These are phyloP conservation scores for Fusarium aywerte DNA, from an alignment of 2,329 filamentous ascomycete species.

Conservation along the genomic window DNA sequence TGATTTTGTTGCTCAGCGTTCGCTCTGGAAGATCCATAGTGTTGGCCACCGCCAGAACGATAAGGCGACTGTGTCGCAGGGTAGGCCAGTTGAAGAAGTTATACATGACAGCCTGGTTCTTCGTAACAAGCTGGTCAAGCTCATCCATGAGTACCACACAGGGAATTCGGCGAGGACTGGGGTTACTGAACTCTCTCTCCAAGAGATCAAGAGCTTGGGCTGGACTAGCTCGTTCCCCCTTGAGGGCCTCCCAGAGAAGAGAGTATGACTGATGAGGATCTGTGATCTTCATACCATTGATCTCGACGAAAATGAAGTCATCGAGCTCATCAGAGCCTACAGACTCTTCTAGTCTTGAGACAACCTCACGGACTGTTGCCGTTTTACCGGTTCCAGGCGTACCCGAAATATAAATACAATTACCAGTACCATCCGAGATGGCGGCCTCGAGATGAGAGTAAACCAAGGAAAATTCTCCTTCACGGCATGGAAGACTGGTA, in stretches of 20 bases:
- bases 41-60: constrained; percentile 96
- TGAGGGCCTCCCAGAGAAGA: constrained; percentile 93
- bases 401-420: constrained; percentile 99
- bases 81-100: constrained; percentile 99
- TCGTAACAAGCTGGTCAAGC: constrained; percentile 95
- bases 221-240: constrained; percentile 91
- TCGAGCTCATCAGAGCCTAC: constrained; percentile 92
- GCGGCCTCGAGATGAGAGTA: constrained; percentile 94
- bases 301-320: constrained; percentile 98
- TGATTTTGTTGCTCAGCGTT: constrained; percentile 98
- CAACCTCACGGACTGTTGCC: constrained; percentile 94
- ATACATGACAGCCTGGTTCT: constrained; percentile 99
- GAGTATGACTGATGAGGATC: constrained; percentile 97
- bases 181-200: constrained; percentile 91
- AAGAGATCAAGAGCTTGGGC: constrained; percentile 90
- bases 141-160: constrained; percentile 99
- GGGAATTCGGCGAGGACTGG: constrained; percentile 88
- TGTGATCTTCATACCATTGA: constrained; percentile 99
- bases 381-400: constrained; percentile 98
- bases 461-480: constrained; percentile 89
- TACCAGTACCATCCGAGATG: constrained; percentile 90
- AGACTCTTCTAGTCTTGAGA: constrained; percentile 86
- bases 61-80: constrained; percentile 87
- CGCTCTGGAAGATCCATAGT: constrained; percentile 98
- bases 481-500: constrained; percentile 86